These are phyloP conservation scores for Barnettozyma sp. DNA, from an alignment of 805 yeast species.

Conservation along the genomic window DNA sequence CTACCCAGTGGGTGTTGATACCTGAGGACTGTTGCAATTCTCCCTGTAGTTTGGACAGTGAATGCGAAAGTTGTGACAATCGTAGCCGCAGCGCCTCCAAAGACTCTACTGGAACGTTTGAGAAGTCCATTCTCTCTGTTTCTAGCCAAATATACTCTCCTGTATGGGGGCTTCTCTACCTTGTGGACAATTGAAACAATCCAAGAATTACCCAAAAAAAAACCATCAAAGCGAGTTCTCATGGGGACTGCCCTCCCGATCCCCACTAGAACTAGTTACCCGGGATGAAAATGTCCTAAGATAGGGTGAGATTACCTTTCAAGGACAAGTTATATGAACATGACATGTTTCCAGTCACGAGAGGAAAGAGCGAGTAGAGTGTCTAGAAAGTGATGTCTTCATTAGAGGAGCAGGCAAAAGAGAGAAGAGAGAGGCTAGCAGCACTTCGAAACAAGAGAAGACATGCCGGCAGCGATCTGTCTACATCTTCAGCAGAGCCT, in stretches of 20 bases:
- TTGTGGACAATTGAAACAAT: no score
- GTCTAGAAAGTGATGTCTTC: constrained; percentile 13
- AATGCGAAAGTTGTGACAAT: constrained; percentile 52
- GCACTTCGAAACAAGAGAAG: constrained; percentile 21
- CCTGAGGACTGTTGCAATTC: constrained; percentile 41
- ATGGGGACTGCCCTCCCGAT: no score
- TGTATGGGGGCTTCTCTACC: no score
- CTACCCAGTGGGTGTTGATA: constrained; percentile 44
- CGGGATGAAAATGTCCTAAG: no score
- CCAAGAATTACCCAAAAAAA: no score
- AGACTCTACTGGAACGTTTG: constrained; percentile 52
- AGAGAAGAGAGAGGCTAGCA: constrained; percentile 26
- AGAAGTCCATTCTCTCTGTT: constrained; percentile 25
- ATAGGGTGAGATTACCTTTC: no score
- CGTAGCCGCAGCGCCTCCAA: constrained; percentile 58
- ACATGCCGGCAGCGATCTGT: constrained; percentile 5
- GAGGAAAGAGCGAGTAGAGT: no score
- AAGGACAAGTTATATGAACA: no score
- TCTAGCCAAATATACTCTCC: no score
- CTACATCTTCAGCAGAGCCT: constrained; percentile 5
- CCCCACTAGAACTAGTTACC: no score
- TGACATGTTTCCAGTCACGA: no score
- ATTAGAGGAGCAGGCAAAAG: constrained; percentile 25
- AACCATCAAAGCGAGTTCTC: no score
- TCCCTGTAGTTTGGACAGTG: constrained; percentile 48